A percentile compares a stretch with the other conserved stretches of the same genome.
These are phyloP conservation scores for Escovopsis weberi DNA, from an alignment of 2,329 filamentous ascomycete genomes.

Conservation along the genomic window DNA sequence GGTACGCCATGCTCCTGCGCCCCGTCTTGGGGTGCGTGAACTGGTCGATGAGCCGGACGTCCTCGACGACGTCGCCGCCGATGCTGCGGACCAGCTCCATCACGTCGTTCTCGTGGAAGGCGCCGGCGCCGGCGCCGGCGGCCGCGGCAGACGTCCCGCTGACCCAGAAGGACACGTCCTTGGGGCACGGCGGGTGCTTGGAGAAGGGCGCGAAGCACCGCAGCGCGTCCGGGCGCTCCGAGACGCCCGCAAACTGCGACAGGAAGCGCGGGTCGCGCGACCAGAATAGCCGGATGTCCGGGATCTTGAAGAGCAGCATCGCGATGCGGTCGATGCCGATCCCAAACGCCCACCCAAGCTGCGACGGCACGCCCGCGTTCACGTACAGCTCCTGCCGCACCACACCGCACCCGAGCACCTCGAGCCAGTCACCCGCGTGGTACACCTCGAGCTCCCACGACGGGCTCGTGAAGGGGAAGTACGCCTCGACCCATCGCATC, in stretches of 20 bases:
- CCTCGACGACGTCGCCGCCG: slow-evolving; percentile 73
- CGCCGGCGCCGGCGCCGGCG: slow-evolving; percentile 26
- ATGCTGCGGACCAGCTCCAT: slow-evolving; percentile 88
- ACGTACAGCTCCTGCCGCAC: slow-evolving; percentile 70
- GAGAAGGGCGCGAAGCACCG: slow-evolving; percentile 73
- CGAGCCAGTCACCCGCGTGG: slow-evolving; percentile 90
- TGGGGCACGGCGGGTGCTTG: slow-evolving; percentile 76
- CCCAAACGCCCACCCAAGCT: slow-evolving; percentile 90
- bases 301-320: slow-evolving; percentile 93
- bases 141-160: slow-evolving; percentile 29
- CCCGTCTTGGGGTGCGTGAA: slow-evolving; percentile 81
- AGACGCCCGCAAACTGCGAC: slow-evolving; percentile 61
- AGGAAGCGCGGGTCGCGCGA: slow-evolving; percentile 72
- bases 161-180: slow-evolving; percentile 93
- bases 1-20: slow-evolving; percentile 74
- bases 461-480: slow-evolving; percentile 92
- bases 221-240: slow-evolving; percentile 32
- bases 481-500: slow-evolving; percentile 90
- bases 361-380: slow-evolving; percentile 58
- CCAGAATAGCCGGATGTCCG: slow-evolving; percentile 96
- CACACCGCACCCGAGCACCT: slow-evolving; percentile 86
- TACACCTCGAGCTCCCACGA: slow-evolving; percentile 95
- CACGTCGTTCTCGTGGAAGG: slow-evolving; percentile 87
- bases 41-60: slow-evolving; percentile 70
- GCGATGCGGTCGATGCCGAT: slow-evolving; percentile 88